Evolutionary conservation across 306 rosid species (phyloP).

Genomic region (Sechiopsis laciniata): DNA sequence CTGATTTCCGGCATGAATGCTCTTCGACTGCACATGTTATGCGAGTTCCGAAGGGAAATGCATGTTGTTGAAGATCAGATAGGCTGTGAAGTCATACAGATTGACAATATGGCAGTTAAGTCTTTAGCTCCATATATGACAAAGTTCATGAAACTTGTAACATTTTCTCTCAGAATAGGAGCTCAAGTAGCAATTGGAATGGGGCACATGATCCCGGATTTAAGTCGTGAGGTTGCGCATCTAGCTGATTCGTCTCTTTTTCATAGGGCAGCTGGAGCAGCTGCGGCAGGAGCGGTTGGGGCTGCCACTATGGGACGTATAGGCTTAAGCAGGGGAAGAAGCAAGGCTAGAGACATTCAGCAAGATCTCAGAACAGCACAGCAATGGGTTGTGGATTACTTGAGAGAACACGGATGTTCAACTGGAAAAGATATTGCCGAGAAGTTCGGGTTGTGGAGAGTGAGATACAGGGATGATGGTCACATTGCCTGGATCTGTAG

Average conservation of each 20-base stretch:
- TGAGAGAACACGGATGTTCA: constrained; percentile 73
- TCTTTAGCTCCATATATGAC: constrained; percentile 81
- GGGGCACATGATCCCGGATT: constrained; percentile 94
- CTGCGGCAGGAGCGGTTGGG: constrained; percentile 59
- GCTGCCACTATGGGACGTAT: constrained; percentile 50
- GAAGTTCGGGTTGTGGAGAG: constrained; percentile 87
- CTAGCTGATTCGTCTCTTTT: constrained; percentile 65
- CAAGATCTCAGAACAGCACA: constrained; percentile 75
- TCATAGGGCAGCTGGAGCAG: constrained; percentile 56
- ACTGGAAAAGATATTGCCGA: constrained; percentile 87
- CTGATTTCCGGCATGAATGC: constrained; percentile 82
- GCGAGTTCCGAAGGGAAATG: constrained; percentile 78
- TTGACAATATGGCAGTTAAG: constrained; percentile 68
- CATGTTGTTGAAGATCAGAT: constrained; percentile 90
- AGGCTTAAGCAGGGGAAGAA: constrained; percentile 31
- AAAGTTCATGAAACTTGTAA: constrained; percentile 76
- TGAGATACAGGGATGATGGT: constrained; percentile 76
- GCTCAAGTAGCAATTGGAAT: constrained; percentile 92
- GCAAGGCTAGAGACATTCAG: constrained; percentile 54
- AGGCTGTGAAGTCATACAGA: constrained; percentile 88
- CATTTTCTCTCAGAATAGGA: constrained; percentile 85
- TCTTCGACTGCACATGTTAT: constrained; percentile 82
- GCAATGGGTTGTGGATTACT: constrained; percentile 89
- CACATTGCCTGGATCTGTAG: constrained; percentile 87
- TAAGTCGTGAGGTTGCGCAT: constrained; percentile 83